Percentiles rank a stretch among this genome's conserved stretches.
Conservation (phyloP, 2,329 filamentous ascomycete genomes). For the Myrmaecium sp. region DNA sequence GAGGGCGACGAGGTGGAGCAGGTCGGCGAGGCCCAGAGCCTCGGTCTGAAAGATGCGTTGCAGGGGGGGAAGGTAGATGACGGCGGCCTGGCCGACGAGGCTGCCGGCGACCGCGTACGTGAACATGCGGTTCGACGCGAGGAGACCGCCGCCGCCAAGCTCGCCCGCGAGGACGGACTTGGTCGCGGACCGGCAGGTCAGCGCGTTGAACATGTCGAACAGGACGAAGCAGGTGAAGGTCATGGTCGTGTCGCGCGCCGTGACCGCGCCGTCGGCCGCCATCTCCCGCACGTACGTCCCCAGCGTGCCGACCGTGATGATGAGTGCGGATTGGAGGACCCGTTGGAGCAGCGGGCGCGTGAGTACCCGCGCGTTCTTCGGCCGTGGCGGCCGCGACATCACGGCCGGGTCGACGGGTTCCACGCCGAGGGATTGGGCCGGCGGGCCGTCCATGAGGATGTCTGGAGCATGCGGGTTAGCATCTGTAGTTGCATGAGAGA, state of each 20-base stretch:
- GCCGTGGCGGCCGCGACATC: conserved; percentile 78
- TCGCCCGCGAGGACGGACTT: conserved; percentile 84
- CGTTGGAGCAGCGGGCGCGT: conserved; percentile 67
- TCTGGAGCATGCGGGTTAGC: conserved; percentile 38
- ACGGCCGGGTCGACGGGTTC: conserved; percentile 89
- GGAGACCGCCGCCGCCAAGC: conserved; percentile 50
- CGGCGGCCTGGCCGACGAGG: conserved; percentile 68
- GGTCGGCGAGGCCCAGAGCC: conserved; percentile 55
- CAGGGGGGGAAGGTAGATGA: conserved; percentile 88
- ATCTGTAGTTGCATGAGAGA: not conserved
- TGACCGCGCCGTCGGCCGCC: conserved; percentile 64
- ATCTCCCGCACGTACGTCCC: conserved; percentile 86
- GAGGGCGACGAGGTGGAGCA: conserved; percentile 54
- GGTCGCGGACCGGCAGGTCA: conserved; percentile 78
- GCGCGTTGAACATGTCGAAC: conserved; percentile 98
- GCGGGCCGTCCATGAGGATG: conserved; percentile 98
- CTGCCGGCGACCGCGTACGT: conserved; percentile 87
- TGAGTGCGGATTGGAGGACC: conserved; percentile 68
- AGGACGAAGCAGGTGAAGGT: conserved; percentile 98
- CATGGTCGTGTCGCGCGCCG: conserved; percentile 92
- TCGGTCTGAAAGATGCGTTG: conserved; percentile 96
- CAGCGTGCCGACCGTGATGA: conserved; percentile 90
- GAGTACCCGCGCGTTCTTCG: conserved; percentile 78
- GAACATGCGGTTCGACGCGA: conserved; percentile 86
- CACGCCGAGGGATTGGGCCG: conserved; percentile 89